Base-by-base conservation (phyloP, 1,139 yeast species). In the Candida gigantensis region DNA sequence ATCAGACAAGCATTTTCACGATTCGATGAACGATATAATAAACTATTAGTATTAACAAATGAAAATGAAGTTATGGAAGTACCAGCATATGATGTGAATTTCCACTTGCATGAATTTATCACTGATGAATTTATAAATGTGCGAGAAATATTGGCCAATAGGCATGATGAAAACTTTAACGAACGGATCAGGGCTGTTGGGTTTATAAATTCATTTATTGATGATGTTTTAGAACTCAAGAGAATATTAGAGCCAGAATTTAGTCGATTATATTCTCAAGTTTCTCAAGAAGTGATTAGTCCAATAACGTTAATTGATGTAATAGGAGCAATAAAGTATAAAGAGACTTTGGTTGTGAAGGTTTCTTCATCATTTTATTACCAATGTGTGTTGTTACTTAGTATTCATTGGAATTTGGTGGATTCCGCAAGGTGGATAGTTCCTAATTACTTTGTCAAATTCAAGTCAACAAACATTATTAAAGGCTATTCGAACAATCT, bases 1-100 rank as follows among this genome's bases (percentile, higher is more conserved):
- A 20, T 70, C 2, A 45, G 56, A 31, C 58, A 49, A 18, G 49
- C 68, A 1, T 39, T 47, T 24, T 54, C 72, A 10, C 53, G 50
- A 19, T 71, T 71, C 43, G 62, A 68, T 43, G 63, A 56, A 28
- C 51, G 47, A 38, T 58, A 56, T 37, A 68, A 66, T 45, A 63
- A 63, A 35, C 28, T 63, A 21, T 30, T 54, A 13, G 64, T 69
- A 1, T 49, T 71, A 25, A 58, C 65, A n/a, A 33, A 47, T 5
- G 50, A 54, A n/a, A 68, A 68, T 41, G 58, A 55, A 16, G 39
- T 66, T 3, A 44, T 47, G 3, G 38, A 49, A 5, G 60, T 68
- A 0, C 39, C 57, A 13, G 54, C 71, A 3, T 47, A 47, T 10
- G 43, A 56, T 33, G 43, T 67, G 6, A 54, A 55, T 3, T 51